A percentile compares a stretch with the other conserved stretches of the same genome.
These are phyloP conservation scores for Camellia lanceoleosa DNA, from an alignment of 148 eudicot species.

Conservation along the genomic window DNA sequence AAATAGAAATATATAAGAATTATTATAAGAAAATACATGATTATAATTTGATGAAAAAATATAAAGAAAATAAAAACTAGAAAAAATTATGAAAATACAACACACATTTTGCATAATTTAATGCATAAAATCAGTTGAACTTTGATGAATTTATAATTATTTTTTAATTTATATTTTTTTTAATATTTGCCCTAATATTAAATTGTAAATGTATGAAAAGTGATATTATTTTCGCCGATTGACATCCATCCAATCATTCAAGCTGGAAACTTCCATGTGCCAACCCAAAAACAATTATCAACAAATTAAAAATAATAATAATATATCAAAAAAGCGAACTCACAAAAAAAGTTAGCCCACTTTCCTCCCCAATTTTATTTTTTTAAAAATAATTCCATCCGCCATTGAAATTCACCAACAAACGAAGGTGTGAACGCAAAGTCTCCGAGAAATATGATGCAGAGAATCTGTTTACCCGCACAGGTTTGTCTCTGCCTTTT, in stretches of 20 bases:
- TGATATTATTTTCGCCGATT: too few relatives aligned
- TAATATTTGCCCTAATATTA: too few relatives aligned
- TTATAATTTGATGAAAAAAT: too few relatives aligned
- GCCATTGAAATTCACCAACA: not conserved
- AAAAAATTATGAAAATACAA: too few relatives aligned
- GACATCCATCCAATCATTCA: not conserved
- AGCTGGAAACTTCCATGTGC: not conserved
- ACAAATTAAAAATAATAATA: not conserved
- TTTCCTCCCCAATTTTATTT: not conserved
- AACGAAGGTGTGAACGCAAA: not conserved
- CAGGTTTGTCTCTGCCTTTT: not conserved
- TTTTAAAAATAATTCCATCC: not conserved
- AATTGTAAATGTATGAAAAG: too few relatives aligned
- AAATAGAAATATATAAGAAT: too few relatives aligned
- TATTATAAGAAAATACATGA: too few relatives aligned
- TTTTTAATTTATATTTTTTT: not conserved
- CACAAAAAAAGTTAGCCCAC: not conserved
- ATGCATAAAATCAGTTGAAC: too few relatives aligned
- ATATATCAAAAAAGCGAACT: not conserved
- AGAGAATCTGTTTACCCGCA: conserved; percentile 4
- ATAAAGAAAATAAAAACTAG: too few relatives aligned
- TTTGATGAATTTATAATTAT: too few relatives aligned
- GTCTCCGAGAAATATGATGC: not conserved
- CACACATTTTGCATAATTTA: too few relatives aligned
- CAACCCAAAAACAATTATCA: not conserved